These are phyloP conservation scores for Penicillium argentinense DNA, from an alignment of 495 filamentous ascomycete species.

Conservation along the genomic window DNA sequence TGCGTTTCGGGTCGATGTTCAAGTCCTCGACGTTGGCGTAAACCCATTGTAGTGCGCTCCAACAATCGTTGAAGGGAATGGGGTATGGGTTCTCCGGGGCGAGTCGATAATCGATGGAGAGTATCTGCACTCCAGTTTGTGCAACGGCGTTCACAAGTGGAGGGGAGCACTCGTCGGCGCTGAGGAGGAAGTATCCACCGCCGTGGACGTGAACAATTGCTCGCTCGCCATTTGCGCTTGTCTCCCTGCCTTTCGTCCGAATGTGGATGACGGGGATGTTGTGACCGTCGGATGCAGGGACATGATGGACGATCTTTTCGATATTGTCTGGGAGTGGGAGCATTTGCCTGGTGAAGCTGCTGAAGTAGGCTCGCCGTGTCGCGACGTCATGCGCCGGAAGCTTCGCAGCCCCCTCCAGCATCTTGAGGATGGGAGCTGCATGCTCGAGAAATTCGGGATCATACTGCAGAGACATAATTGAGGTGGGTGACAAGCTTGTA, in stretches of 20 bases:
- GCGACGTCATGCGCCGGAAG: slow-evolving; percentile 11
- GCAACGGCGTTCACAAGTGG: slow-evolving; percentile 4
- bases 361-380: slow-evolving; percentile 4
- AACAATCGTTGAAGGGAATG: slow-evolving; percentile 35
- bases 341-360: background rate
- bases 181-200: slow-evolving; percentile 12
- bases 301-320: slow-evolving; percentile 11
- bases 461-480: slow-evolving; percentile 13
- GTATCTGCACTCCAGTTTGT: slow-evolving; percentile 17
- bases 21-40: slow-evolving; percentile 34
- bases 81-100: slow-evolving; percentile 38
- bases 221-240: background rate
- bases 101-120: slow-evolving; percentile 33
- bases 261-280: slow-evolving; percentile 13
- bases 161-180: slow-evolving; percentile 1
- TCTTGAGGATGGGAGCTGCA: slow-evolving; percentile 9
- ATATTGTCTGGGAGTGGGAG: slow-evolving; percentile 10
- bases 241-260: background rate
- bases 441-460: slow-evolving; percentile 11
- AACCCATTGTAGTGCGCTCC: slow-evolving; percentile 43
- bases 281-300: slow-evolving; percentile 3
- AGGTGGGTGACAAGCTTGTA: background rate
- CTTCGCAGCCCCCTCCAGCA: background rate
- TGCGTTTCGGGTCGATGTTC: slow-evolving; percentile 45
- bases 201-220: slow-evolving; percentile 18